These are phyloP conservation scores for Corynespora cassiicola DNA, from an alignment of 2,329 filamentous ascomycete genomes.

Conservation along the genomic window DNA sequence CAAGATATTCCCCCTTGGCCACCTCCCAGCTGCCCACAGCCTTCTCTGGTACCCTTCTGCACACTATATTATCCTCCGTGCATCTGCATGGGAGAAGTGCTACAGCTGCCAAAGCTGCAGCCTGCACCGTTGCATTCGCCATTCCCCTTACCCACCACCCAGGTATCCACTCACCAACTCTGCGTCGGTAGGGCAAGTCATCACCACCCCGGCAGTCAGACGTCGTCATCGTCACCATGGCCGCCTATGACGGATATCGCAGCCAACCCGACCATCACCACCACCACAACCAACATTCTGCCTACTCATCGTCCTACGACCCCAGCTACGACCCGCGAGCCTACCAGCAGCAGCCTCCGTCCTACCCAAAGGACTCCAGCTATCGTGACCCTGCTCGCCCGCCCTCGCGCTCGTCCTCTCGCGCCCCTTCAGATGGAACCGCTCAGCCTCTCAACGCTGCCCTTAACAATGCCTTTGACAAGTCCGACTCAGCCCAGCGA, in stretches of 20 bases:
- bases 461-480: constrained; percentile 62
- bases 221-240: constrained; percentile 13
- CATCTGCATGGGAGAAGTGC: too few species aligned
- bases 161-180: too few species aligned
- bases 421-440: constrained; percentile 34
- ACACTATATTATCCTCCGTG: too few species aligned
- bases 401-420: constrained; percentile 39
- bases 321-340: constrained; percentile 23
- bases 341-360: constrained; percentile 19
- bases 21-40: background rate
- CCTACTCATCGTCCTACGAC: constrained; percentile 28
- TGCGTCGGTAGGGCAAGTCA: too few species aligned
- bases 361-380: constrained; percentile 31
- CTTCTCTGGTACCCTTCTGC: too few species aligned
- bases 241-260: constrained; percentile 53
- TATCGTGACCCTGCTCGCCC: constrained; percentile 28
- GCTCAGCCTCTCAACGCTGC: constrained; percentile 62
- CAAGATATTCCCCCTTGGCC: constrained; percentile 1
- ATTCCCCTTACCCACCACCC: too few species aligned
- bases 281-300: constrained; percentile 10
- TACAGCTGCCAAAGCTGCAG: too few species aligned
- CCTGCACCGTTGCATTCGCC: too few species aligned
- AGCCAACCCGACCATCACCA: constrained; percentile 22
- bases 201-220: too few species aligned
- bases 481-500: constrained; percentile 55